A percentile compares a stretch with the other conserved stretches of the same genome.
phyloP scores from a whole-genome alignment of 352 stramenopile species.

The Pythium rishiriense region DNA sequence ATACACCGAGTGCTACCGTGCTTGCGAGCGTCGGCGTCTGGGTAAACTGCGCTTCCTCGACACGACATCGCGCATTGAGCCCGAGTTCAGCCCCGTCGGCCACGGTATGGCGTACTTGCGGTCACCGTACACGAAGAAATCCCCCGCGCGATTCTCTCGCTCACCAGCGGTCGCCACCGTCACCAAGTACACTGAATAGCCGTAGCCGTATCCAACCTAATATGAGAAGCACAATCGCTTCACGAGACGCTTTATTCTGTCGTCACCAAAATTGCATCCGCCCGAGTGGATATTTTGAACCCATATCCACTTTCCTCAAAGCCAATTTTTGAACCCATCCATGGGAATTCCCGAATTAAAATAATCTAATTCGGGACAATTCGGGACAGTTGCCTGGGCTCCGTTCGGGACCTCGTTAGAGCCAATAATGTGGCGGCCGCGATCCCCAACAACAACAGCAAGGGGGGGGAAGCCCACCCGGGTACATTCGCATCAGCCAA shows the following conservation, averaged over 20 bases:
- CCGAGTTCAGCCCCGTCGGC: constrained; percentile 31
- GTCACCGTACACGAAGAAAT: constrained; percentile 32
- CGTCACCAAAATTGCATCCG: no score
- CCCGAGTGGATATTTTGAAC: neutral
- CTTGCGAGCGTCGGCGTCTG: constrained; percentile 40
- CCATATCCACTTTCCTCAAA: neutral
- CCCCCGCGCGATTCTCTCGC: constrained; percentile 14
- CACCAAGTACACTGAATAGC: constrained; percentile 4
- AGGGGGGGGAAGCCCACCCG: neutral
- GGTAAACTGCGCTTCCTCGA: constrained; percentile 31
- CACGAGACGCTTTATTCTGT: no score
- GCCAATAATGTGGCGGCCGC: constrained; percentile 22
- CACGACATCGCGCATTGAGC: constrained; percentile 15
- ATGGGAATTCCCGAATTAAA: neutral
- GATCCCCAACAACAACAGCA: neutral
- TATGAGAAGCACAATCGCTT: no score
- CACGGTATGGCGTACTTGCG: constrained; percentile 60
- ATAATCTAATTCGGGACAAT: constrained; percentile 5
- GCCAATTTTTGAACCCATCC: neutral
- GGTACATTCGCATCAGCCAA: neutral
- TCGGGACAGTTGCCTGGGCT: neutral
- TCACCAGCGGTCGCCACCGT: constrained; percentile 13
- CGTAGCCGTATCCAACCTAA: neutral
- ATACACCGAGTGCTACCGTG: constrained; percentile 58
- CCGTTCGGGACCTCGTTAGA: constrained; percentile 28